A percentile compares a stretch with the other conserved stretches of the same genome.
phyloP scores from a whole-genome alignment of 2,329 filamentous ascomycete species.

The Diaporthe destruens region DNA sequence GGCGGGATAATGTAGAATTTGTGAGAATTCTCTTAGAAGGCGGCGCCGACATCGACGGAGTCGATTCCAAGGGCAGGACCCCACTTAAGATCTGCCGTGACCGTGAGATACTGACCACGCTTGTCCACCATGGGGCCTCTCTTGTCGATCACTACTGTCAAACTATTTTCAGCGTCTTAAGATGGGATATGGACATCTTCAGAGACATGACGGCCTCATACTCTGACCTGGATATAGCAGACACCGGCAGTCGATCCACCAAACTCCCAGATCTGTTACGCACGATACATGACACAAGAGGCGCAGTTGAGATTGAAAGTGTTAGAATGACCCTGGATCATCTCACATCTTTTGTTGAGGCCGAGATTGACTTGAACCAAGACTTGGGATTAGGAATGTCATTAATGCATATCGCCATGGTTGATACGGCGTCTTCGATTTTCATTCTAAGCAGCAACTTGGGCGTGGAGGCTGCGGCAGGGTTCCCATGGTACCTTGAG shows the following conservation, averaged over 20 bases:
- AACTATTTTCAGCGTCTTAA: not conserved
- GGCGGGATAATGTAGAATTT: fast-evolving
- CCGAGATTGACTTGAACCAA: not conserved
- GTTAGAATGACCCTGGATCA: fast-evolving
- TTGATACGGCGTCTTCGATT: not conserved
- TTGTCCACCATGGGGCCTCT: not conserved
- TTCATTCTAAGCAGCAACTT: not conserved
- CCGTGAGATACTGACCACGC: not conserved
- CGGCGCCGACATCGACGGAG: not conserved
- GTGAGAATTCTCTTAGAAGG: not conserved
- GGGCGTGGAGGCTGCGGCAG: not conserved
- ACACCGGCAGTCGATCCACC: fast-evolving
- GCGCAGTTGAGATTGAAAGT: fast-evolving
- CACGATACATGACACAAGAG: not conserved
- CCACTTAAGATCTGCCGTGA: fast-evolving
- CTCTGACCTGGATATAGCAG: no score
- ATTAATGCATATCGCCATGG: not conserved
- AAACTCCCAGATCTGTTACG: no score
- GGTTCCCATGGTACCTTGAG: not conserved
- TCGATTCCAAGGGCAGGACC: not conserved
- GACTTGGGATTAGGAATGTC: not conserved
- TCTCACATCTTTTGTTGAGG: not conserved
- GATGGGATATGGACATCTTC: not conserved
- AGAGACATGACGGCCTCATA: not conserved
- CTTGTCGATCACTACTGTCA: not conserved